A percentile compares a stretch with the other conserved stretches of the same genome.
Conservation (phyloP, 352 stramenopile genomes). For the Pythium phragmiticola region DNA sequence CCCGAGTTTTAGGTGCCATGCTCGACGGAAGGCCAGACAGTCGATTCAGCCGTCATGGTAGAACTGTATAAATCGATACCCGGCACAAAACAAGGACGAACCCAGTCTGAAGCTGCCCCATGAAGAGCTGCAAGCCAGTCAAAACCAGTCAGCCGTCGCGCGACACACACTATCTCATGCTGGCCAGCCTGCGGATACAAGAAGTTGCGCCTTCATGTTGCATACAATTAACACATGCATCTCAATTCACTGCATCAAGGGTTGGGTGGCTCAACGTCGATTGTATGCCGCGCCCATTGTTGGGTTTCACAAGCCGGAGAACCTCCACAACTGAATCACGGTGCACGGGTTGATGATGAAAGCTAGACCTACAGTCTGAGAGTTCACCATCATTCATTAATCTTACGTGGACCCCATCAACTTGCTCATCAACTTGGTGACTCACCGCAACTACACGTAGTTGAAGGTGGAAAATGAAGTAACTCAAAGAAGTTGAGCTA, state of each 20-base stretch:
- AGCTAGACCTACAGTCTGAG: background rate
- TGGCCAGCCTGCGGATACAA: too few relatives aligned
- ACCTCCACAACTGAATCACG: conserved; percentile 1
- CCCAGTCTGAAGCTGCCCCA: background rate
- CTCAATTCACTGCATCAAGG: too few relatives aligned
- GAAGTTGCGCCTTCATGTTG: too few relatives aligned
- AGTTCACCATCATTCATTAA: conserved; percentile 1
- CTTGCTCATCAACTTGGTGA: background rate
- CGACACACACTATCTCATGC: too few relatives aligned
- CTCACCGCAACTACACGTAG: too few relatives aligned
- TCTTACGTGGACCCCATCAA: conserved; percentile 6
- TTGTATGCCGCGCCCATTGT: background rate
- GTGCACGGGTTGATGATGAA: background rate
- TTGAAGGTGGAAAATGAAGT: too few relatives aligned
- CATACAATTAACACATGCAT: too few relatives aligned
- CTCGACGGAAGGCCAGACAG: background rate
- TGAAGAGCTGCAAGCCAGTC: conserved; percentile 4
- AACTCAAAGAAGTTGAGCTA: too few relatives aligned
- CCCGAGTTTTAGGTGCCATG: background rate
- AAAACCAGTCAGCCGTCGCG: background rate
- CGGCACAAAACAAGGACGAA: background rate
- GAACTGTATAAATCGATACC: conserved; percentile 17
- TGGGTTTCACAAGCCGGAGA: conserved; percentile 7
- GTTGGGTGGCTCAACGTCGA: too few relatives aligned
- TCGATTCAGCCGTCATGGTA: background rate